Base-by-base conservation (phyloP, 352 stramenopile genomes). In the Thraustotheca clavata region DNA sequence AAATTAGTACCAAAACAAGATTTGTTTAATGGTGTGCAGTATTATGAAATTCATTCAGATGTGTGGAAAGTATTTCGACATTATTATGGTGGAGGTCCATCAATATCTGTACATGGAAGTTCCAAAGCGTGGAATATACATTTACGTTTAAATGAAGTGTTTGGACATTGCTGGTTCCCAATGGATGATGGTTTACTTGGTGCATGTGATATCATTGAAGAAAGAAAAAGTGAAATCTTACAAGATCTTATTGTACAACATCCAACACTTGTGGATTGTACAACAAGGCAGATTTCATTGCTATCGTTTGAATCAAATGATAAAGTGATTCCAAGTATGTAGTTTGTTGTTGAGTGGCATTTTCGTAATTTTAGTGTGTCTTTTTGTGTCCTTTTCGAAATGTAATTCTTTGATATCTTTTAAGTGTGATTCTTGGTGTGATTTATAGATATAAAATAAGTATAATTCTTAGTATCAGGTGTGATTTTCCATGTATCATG, bases 41-140 rank as follows among this genome's bases (percentile, higher is more conserved):
- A 52, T 31, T 31, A 52, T 24, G 7, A 24, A 2, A 52, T 52
- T 7, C 43, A 52, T 18, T 31, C 43, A 11, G 43, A 52, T 11
- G 43, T 52, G 11, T 52, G 43, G 43, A 52, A 52, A 31, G 43
- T 52, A 11, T 52, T 52, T 24, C 11, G n/a, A 31, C 43, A 52
- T 31, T 52, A 46, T 9, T 65, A 65, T 32, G 57, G 57, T 46
- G 57, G 57, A 5, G 57, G 57, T 27, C 57, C 57, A 18, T 54
- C 32, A 16, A 65, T 65, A n/a, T 54, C 57, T 40, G 47, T 43
- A 14, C 36, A 11, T 27, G 43, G 43, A 24, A 18, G 41, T 16
- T 46, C 22, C 14, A 65, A 54, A 33, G 36, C 57, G 11, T 65
- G 57, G 57, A 54, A 43, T 16, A 65, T 65, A 46, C 57, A 65